phyloP scores from a whole-genome alignment of 768 basidiomycete species.

The Macrolepiota albuminosa region DNA sequence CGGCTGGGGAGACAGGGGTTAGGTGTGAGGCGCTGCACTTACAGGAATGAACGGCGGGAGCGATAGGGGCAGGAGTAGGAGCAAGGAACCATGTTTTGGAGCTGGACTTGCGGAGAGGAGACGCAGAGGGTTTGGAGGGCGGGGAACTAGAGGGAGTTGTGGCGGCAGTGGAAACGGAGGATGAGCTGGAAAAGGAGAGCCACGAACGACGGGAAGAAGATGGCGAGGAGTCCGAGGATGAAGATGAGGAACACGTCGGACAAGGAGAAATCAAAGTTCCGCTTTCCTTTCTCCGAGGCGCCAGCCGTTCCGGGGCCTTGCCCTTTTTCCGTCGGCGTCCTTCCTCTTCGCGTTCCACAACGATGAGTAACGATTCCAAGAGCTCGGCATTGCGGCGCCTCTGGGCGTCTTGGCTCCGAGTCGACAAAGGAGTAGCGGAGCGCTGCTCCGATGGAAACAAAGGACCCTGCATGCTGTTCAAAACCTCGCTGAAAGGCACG shows the following conservation, averaged over 20 bases:
- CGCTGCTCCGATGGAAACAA: constrained; percentile 43
- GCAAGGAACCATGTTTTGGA: constrained; percentile 22
- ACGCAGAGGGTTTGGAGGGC: neutral
- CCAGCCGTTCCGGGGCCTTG: constrained; percentile 24
- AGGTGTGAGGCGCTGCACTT: constrained; percentile 28
- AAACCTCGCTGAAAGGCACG: constrained; percentile 53
- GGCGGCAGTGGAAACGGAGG: constrained; percentile 28
- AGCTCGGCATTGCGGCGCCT: constrained; percentile 28
- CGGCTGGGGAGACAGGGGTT: constrained; percentile 29
- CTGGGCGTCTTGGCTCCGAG: constrained; percentile 11
- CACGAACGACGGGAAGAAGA: constrained; percentile 25
- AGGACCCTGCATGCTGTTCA: constrained; percentile 52
- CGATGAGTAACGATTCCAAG: constrained; percentile 38
- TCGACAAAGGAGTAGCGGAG: constrained; percentile 24
- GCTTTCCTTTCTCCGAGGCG: constrained; percentile 7
- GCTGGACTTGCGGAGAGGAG: constrained; percentile 3
- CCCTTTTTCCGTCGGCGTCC: constrained; percentile 27
- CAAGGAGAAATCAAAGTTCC: neutral
- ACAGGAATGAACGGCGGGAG: constrained; percentile 24
- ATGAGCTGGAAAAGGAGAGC: constrained; percentile 19
- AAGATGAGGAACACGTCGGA: constrained; percentile 16
- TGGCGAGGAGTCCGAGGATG: constrained; percentile 21
- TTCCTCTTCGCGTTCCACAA: constrained; percentile 36
- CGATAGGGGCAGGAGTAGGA: constrained; percentile 9
- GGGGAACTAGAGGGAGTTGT: constrained; percentile 28